Evolutionary conservation across 371 early-diverging fungal species (phyloP), one percentile per base, ranked within the genome.

Genomic region (Capniomyces stellatus): DNA sequence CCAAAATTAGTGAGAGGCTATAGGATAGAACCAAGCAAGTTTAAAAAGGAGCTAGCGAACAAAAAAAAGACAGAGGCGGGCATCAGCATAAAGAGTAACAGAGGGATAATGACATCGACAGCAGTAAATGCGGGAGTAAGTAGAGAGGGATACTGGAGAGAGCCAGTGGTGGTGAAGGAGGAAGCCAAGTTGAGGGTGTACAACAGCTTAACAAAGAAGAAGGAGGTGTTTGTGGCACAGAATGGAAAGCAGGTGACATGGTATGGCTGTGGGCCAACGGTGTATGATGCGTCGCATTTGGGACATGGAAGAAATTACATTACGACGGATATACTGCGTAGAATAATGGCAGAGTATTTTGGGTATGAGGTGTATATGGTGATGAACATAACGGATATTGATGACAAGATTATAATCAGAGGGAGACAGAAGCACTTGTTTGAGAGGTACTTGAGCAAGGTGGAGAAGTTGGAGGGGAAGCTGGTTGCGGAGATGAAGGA

Each of bases 231-330:
- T 58, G 69, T 87, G 24, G 92, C 95, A 2, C 74, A 70, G 29
- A 64, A 74, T 2, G 87, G 87, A 29, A 82, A 85, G 61, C 70
- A 68, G 29, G 87, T 97, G 10, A 81, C 77, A 53, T 97, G 98
- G 98, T 97, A 97, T 66, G 84, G 79, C 61, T 99, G 99, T 75
- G 99, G 99, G 3, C 99, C 99, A 12, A 99, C 99, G 6, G 99
- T 99, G 19, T 99, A 99, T 64, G 98, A 97, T 69, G 80, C 87
- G 1, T 77, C 98, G 12, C 99, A 99, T 70, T 80, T 99, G 71
- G 99, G 99, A 27, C 99, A 99, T 68, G 99, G 99, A 2, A 71
- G 98, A 67, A 88, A 83, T 54, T 99, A 98, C 65, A 76, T 99
- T 52, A 76, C 88, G 15, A 81, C 93, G 66, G 99, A 99, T 72